Conservation (phyloP, 306 rosid genomes). For the barrel medic (Medicago truncatula) region MtrunA17r5.0-ANR NC_053042.1:54289001-54289500, state of each 20-base stretch:
- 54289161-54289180: not conserved
- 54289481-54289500: conserved; percentile 84
- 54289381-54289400: not conserved
- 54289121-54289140: conserved; percentile 67
- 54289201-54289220: not conserved
- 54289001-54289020: conserved; percentile 12
- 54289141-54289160: conserved; percentile 18
- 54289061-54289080: conserved; percentile 92
- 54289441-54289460: conserved; percentile 20
- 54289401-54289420: conserved; percentile 25
- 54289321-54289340: not conserved
- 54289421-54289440: conserved; percentile 13
- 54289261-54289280: conserved; percentile 22
- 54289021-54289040: not conserved
- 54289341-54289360: conserved; percentile 2
- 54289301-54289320: conserved; percentile 4
- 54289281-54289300: not conserved
- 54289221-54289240: conserved; percentile 17
- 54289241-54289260: not conserved
- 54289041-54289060: conserved; percentile 19
- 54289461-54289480: conserved; percentile 95
- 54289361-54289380: conserved; percentile 5
- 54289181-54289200: conserved; percentile 5
- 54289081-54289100: conserved; percentile 90
- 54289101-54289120: conserved; percentile 85